These are phyloP conservation scores for Penicillium sp. DNA, from an alignment of 2,329 filamentous ascomycete genomes.

Conservation along the genomic window DNA sequence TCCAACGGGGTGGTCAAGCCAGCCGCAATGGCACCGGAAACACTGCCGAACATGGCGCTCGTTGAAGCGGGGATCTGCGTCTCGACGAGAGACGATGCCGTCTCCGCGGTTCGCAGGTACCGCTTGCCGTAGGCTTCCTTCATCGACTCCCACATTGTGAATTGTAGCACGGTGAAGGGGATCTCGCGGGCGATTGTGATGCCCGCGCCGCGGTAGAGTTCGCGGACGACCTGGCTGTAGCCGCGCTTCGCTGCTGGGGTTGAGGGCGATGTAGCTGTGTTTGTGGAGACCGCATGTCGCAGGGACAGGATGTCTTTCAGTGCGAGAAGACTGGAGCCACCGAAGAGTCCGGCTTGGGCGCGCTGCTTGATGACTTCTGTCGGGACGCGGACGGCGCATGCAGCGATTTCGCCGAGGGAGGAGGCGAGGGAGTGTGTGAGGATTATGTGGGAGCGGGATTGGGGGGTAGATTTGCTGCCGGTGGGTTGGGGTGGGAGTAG, in stretches of 20 bases:
- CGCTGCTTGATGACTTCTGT: constrained; percentile 97
- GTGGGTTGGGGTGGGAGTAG: constrained; percentile 39
- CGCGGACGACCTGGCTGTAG: constrained; percentile 64
- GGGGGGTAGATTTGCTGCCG: constrained; percentile 20
- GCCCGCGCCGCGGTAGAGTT: constrained; percentile 87
- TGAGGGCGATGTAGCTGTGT: not conserved
- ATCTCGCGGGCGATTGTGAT: constrained; percentile 95
- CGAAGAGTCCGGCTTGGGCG: constrained; percentile 82
- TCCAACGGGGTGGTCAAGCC: constrained; percentile 89
- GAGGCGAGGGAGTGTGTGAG: constrained; percentile 79
- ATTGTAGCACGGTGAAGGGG: constrained; percentile 95
- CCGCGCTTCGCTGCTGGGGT: constrained; percentile 37
- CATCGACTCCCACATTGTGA: constrained; percentile 92
- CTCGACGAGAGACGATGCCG: constrained; percentile 30
- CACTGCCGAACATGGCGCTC: constrained; percentile 79
- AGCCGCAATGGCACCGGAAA: constrained; percentile 81
- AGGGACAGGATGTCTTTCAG: constrained; percentile 66
- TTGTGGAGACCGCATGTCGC: constrained; percentile 32
- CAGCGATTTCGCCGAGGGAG: constrained; percentile 81
- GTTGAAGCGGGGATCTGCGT: constrained; percentile 65
- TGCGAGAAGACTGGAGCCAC: constrained; percentile 65
- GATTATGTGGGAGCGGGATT: constrained; percentile 36
- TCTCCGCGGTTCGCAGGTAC: constrained; percentile 42
- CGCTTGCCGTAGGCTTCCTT: constrained; percentile 56
- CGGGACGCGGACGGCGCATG: constrained; percentile 87